Evolutionary conservation across 768 basidiomycete species (phyloP).

Genomic region (Porphyrellus cyaneotinctus): DNA sequence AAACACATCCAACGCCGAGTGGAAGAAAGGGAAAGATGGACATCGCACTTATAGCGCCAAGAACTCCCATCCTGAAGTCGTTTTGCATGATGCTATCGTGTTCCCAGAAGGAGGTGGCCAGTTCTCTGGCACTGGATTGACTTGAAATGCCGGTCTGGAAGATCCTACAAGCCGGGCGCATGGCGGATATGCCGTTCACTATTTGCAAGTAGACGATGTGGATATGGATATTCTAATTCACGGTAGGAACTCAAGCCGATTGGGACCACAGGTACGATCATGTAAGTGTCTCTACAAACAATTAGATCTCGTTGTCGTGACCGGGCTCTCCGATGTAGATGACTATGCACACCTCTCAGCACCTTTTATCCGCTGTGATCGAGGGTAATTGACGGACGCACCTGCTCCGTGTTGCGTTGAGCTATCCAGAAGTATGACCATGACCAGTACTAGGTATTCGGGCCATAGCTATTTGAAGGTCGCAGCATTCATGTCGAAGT

Average conservation of each 20-base stretch:
- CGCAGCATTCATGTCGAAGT: conserved; percentile 70
- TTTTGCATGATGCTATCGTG: conserved; percentile 71
- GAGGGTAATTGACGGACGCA: conserved; percentile 73
- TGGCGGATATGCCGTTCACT: conserved; percentile 75
- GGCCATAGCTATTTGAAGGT: conserved; percentile 58
- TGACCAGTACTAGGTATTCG: conserved; percentile 63
- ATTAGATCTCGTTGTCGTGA: not conserved
- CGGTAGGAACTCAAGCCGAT: conserved; percentile 54
- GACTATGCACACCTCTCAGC: conserved; percentile 83
- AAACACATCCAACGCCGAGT: conserved; percentile 35
- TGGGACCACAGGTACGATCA: conserved; percentile 69
- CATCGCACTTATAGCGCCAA: conserved; percentile 40
- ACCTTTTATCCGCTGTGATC: conserved; percentile 76
- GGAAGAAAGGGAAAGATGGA: conserved; percentile 57
- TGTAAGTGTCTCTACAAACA: conserved; percentile 40
- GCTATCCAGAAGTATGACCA: conserved; percentile 64
- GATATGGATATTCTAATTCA: conserved; percentile 45
- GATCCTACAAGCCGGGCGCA: conserved; percentile 65
- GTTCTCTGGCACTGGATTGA: conserved; percentile 69
- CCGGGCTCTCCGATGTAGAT: conserved; percentile 42
- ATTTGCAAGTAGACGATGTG: conserved; percentile 43
- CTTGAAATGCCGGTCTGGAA: conserved; percentile 42
- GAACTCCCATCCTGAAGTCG: conserved; percentile 56
- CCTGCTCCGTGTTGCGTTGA: conserved; percentile 77
- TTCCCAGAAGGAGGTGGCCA: conserved; percentile 86